Conservation (phyloP, 495 filamentous ascomycete species). For the Penicillium dipodomyicola region DNA sequence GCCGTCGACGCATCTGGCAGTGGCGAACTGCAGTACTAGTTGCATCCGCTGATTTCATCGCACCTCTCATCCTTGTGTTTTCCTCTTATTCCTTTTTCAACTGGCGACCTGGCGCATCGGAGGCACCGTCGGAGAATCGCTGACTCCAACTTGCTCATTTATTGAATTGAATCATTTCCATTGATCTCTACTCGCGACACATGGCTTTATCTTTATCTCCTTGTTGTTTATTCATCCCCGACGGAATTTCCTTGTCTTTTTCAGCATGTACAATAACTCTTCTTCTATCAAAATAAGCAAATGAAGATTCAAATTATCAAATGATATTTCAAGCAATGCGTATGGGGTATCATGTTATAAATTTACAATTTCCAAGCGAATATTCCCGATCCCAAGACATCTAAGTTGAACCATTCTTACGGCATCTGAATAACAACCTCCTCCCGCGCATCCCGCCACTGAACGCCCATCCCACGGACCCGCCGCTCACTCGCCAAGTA, state of each 20-base stretch:
- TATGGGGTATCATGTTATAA: background rate
- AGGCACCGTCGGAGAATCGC: background rate
- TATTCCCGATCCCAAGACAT: background rate
- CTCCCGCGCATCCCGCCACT: conserved; percentile 60
- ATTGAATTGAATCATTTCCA: background rate
- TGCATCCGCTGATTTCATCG: conserved; percentile 5
- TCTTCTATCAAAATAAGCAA: conserved; percentile 6
- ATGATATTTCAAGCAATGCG: background rate
- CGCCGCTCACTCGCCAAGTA: conserved; percentile 61
- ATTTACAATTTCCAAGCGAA: background rate
- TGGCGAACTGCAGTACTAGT: conserved; percentile 62
- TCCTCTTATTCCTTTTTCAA: conserved; percentile 8
- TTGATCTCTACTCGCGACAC: conserved; percentile 4
- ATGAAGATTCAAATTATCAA: conserved; percentile 5
- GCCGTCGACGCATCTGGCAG: conserved; percentile 58
- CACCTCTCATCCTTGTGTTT: conserved; percentile 4
- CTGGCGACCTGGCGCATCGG: conserved; percentile 16
- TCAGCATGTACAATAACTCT: conserved; percentile 25
- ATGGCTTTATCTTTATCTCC: conserved; percentile 1
- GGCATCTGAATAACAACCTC: conserved; percentile 48
- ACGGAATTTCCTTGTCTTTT: conserved; percentile 1
- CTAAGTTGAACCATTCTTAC: background rate
- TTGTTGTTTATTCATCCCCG: conserved; percentile 1
- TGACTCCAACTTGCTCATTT: conserved; percentile 9
- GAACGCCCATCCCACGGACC: conserved; percentile 49